These are phyloP conservation scores for Fusarium globosum DNA, from an alignment of 2,329 filamentous ascomycete genomes.

Conservation along the genomic window DNA sequence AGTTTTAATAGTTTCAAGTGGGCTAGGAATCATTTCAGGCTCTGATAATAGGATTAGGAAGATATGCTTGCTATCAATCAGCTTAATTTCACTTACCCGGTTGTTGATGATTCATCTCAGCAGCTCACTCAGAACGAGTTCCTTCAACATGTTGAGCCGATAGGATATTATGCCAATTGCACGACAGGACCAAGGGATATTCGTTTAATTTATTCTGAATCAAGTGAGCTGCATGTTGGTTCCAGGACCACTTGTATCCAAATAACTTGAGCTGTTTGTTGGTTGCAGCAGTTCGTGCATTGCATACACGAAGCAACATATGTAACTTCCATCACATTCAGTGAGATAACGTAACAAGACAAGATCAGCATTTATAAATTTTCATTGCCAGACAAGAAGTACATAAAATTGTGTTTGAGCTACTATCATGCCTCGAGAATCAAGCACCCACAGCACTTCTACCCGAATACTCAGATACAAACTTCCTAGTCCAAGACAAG, in stretches of 20 bases:
- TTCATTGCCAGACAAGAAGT: not conserved
- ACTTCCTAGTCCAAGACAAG: not conserved
- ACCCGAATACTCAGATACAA: not conserved
- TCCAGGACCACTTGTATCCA: not conserved
- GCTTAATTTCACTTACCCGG: not conserved
- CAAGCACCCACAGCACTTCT: not conserved
- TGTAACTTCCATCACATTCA: not conserved
- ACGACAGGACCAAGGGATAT: accelerated
- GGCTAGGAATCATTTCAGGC: accelerated
- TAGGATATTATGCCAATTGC: not conserved
- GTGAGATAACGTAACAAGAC: not conserved
- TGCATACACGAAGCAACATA: not conserved
- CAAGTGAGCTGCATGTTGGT: not conserved
- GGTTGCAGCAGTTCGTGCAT: not conserved
- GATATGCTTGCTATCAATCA: not conserved
- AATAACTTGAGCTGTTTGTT: not conserved
- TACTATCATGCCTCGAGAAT: not conserved
- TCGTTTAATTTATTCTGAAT: not conserved
- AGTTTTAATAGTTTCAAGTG: not conserved
- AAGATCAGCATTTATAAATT: not conserved
- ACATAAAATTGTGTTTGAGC: not conserved
- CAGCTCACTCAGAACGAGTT: not conserved
- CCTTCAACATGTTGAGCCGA: not conserved
- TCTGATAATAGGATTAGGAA: accelerated
- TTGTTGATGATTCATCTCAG: not conserved